Evolutionary conservation across 805 yeast species (phyloP), one percentile per base, ranked within the genome.

Genomic region (Kregervanrija fluxuum): DNA sequence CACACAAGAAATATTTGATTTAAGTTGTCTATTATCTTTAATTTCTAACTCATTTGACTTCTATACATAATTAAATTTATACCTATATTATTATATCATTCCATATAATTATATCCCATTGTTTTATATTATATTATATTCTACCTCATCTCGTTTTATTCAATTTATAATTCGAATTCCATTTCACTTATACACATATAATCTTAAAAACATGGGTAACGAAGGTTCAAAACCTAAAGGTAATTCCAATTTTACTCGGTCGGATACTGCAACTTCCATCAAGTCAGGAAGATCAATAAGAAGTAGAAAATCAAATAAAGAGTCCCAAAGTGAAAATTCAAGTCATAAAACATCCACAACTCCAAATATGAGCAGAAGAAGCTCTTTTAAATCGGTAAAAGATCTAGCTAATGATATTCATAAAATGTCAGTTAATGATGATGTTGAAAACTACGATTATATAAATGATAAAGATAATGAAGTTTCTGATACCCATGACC

Each of bases 191-290:
- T 22, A 22, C 28, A 33, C 35, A 13, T 33, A 14, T 2, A 33
- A 14, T 14, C 11, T 13, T 33, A 11, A 41, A 9, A 35, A 12
- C 30, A 62, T 62, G 67, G 67, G 67, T 41, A 62, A 62, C 48
- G 66, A 62, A 51, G 53, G 64, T 3, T 62, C 67, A 3, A 62
- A 62, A 44, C 60, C 54, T 16, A 59, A 54, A 40, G 48, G 54
- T 5, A 47, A 42, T 35, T 53, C 64, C 28, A 54, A 53, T 30
- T 57, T 62, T 38, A 44, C 57, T 8, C 51, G 67, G 37, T 49
- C 65, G 4, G 66, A 62, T 48, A 62, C 67, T 1, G 49, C 56
- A 11, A 59, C 59, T 5, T 62, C 67, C 11, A 51, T 54, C 5
- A 50, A 50, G 47, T 61, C 65, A 4, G 49, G 55, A 2, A 52